Conservation (phyloP, 2,329 filamentous ascomycete species). For the Boeremia exigua region DNA sequence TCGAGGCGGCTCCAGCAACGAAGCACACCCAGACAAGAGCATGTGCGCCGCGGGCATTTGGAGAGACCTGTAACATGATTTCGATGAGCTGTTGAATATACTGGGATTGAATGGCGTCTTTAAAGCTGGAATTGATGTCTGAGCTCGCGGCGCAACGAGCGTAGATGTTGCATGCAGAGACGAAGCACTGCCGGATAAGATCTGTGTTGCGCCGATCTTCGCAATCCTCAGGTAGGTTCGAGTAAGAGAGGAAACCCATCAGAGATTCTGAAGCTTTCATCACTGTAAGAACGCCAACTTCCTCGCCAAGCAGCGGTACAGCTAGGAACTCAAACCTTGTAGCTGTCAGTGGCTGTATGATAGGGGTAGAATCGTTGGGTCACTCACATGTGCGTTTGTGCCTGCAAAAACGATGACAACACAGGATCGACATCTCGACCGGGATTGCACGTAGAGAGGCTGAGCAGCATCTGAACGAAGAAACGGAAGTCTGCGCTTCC, state of each 20-base stretch:
- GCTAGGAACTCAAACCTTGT: slow-evolving; percentile 24
- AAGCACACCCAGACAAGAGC: slow-evolving; percentile 31
- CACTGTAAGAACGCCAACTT: slow-evolving; percentile 14
- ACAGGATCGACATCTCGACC: background rate
- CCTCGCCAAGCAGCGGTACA: slow-evolving; percentile 24
- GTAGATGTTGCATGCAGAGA: slow-evolving; percentile 23
- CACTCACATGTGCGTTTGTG: slow-evolving; percentile 13
- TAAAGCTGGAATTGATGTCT: background rate
- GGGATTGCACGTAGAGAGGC: slow-evolving; percentile 21
- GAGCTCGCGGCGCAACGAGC: slow-evolving; percentile 16
- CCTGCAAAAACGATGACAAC: slow-evolving; percentile 3
- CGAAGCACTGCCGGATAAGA: slow-evolving; percentile 23
- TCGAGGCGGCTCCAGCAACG: slow-evolving; percentile 24
- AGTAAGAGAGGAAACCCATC: slow-evolving; percentile 19
- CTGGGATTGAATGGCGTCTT: slow-evolving; percentile 5
- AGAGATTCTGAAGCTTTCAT: slow-evolving; percentile 14
- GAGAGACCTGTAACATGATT: slow-evolving; percentile 15
- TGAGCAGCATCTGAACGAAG: slow-evolving; percentile 48
- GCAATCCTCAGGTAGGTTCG: slow-evolving; percentile 11
- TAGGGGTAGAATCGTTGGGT: background rate
- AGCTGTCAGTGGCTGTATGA: background rate
- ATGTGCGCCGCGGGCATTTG: slow-evolving; percentile 20
- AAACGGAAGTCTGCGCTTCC: slow-evolving; percentile 49
- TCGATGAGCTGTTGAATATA: slow-evolving; percentile 18
- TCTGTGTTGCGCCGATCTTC: slow-evolving; percentile 18